Evolutionary conservation across 1,284 basidiomycete species (phyloP).

Genomic region (Thelephora terrestris): DNA sequence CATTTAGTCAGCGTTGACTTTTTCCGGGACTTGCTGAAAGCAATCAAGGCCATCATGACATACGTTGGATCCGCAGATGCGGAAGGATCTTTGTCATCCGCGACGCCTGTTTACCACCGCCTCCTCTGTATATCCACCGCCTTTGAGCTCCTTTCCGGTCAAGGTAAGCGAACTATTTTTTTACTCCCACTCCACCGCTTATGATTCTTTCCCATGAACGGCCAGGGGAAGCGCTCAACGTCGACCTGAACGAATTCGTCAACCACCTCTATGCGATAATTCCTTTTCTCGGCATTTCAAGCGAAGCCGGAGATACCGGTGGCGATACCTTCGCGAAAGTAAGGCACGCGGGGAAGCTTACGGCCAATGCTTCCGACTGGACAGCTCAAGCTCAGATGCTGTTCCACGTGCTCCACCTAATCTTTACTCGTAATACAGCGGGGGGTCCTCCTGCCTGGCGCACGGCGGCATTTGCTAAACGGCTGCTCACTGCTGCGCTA

Average conservation of each 20-base stretch:
- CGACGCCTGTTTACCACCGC: conserved; percentile 42
- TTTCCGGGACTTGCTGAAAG: conserved; percentile 89
- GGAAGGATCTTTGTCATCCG: conserved; percentile 25
- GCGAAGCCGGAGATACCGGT: conserved; percentile 33
- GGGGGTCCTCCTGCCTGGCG: conserved; percentile 63
- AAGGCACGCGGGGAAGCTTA: conserved; percentile 6
- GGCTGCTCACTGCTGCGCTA: conserved; percentile 70
- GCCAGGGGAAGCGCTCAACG: conserved; percentile 87
- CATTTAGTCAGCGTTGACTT: conserved; percentile 99
- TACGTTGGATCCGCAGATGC: conserved; percentile 28
- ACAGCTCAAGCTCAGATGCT: conserved; percentile 60
- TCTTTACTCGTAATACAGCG: conserved; percentile 60
- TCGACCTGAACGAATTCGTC: conserved; percentile 90
- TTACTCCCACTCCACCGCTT: not conserved
- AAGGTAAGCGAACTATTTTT: conserved; percentile 45
- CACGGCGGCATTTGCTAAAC: conserved; percentile 86
- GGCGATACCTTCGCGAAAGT: too few relatives aligned
- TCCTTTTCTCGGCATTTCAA: conserved; percentile 44
- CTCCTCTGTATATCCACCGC: conserved; percentile 90
- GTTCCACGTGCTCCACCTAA: conserved; percentile 75
- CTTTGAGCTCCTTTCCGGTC: conserved; percentile 91
- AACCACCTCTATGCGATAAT: conserved; percentile 67
- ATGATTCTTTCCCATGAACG: not conserved
- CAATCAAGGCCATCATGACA: conserved; percentile 73
- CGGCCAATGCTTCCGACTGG: conserved; percentile 19